Conservation (phyloP, 345 rosid species). For the Tarenaya hassleriana region DNA sequence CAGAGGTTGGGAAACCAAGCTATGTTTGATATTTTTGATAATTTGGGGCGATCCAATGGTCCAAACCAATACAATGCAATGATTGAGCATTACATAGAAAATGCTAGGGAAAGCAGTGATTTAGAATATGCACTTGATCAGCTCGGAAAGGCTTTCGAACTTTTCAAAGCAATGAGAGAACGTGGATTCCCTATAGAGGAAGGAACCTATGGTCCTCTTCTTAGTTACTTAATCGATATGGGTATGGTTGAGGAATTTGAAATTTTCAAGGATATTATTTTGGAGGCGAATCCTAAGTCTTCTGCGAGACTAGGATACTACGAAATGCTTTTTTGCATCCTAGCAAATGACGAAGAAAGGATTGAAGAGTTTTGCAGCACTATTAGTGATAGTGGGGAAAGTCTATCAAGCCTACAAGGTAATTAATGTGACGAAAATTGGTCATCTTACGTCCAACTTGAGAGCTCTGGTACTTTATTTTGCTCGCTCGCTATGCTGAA, state of each 20-base stretch:
- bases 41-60: constrained; percentile 58
- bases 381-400: constrained; percentile 28
- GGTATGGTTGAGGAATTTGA: constrained; percentile 62
- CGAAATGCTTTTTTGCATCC: constrained; percentile 70
- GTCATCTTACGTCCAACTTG: constrained; percentile 1
- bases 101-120: constrained; percentile 41
- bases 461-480: background rate
- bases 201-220: constrained; percentile 55
- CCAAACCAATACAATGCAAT: constrained; percentile 55
- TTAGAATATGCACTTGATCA: constrained; percentile 38
- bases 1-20: constrained; percentile 47
- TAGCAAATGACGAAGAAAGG: constrained; percentile 42
- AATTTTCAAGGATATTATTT: constrained; percentile 31
- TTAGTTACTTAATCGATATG: constrained; percentile 55
- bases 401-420: constrained; percentile 43
- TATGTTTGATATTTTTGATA: constrained; percentile 37
- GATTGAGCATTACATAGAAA: constrained; percentile 42
- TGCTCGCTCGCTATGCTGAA: background rate
- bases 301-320: constrained; percentile 61
- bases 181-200: constrained; percentile 58
- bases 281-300: constrained; percentile 32
- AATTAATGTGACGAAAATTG: background rate
- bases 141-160: constrained; percentile 36
- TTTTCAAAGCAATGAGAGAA: constrained; percentile 55
- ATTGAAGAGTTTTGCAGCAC: constrained; percentile 46